A percentile compares a stretch with the other conserved stretches of the same genome.
Conservation (phyloP, 108 stramenopile genomes). For the Skeletonema menzelii region DNA sequence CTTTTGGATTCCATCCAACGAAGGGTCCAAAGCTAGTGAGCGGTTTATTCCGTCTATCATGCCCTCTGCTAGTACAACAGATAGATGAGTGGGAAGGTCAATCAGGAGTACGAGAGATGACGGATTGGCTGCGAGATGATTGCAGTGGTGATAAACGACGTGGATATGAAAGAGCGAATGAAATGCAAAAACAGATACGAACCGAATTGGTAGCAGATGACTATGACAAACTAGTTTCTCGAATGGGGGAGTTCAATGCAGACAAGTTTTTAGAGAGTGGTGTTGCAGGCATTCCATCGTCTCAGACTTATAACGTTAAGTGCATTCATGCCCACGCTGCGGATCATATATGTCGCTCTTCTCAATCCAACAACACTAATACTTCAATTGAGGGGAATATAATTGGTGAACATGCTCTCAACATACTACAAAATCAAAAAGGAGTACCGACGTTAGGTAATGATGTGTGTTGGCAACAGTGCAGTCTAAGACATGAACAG, state of each 20-base stretch:
- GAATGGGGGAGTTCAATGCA: conserved; percentile 32
- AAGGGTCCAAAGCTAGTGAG: conserved; percentile 24
- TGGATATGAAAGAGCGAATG: conserved; percentile 21
- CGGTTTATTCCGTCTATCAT: conserved; percentile 34
- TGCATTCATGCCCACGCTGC: conserved; percentile 40
- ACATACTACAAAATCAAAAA: conserved; percentile 11
- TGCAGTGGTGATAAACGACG: neutral
- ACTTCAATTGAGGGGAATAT: conserved; percentile 10
- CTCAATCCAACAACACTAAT: neutral
- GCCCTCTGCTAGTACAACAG: conserved; percentile 21
- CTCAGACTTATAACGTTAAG: conserved; percentile 21
- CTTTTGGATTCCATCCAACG: conserved; percentile 39
- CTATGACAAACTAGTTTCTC: neutral
- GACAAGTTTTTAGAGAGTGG: conserved; percentile 28
- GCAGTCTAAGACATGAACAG: conserved; percentile 3
- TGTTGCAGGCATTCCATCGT: conserved; percentile 18
- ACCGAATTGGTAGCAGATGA: conserved; percentile 14
- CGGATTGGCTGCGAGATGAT: conserved; percentile 27
- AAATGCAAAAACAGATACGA: conserved; percentile 29
- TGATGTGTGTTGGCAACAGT: conserved; percentile 39
- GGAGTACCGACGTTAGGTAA: conserved; percentile 22
- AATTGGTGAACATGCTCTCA: conserved; percentile 22
- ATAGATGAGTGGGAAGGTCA: conserved; percentile 34
- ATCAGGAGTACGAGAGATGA: conserved; percentile 32
- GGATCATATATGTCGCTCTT: conserved; percentile 36